These are phyloP conservation scores for Cyclotella baltica DNA, from an alignment of 108 stramenopile species.

Conservation along the genomic window DNA sequence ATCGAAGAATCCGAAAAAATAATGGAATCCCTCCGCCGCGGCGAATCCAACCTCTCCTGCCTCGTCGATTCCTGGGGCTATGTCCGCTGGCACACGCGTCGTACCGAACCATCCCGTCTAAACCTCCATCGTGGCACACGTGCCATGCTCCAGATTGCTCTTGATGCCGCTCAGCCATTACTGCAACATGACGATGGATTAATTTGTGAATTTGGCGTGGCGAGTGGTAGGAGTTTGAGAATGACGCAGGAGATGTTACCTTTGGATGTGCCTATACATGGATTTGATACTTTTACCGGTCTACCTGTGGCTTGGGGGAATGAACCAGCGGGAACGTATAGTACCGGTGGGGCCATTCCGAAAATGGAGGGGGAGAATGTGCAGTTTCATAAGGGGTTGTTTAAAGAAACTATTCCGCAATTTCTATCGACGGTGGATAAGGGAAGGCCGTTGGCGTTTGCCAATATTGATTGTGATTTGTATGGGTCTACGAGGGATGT, in stretches of 20 bases:
- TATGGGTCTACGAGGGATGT: constrained; percentile 81
- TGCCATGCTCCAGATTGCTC: constrained; percentile 82
- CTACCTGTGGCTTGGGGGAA: constrained; percentile 86
- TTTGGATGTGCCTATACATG: constrained; percentile 69
- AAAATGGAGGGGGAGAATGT: constrained; percentile 68
- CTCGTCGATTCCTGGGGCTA: constrained; percentile 91
- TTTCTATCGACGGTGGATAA: constrained; percentile 68
- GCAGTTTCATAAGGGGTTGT: constrained; percentile 80
- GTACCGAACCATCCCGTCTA: constrained; percentile 43
- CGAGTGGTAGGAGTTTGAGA: constrained; percentile 73
- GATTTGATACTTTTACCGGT: constrained; percentile 93
- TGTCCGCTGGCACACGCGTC: constrained; percentile 87
- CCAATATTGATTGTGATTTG: constrained; percentile 90
- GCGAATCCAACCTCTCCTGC: constrained; percentile 68
- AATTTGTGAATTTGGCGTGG: constrained; percentile 91
- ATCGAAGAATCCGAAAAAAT: constrained; percentile 74
- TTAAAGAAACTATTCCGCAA: constrained; percentile 75
- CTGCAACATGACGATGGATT: constrained; percentile 71
- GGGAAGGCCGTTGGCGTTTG: constrained; percentile 73
- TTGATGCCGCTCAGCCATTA: constrained; percentile 80
- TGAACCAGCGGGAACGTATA: constrained; percentile 80
- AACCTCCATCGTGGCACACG: constrained; percentile 86
- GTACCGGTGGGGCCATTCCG: constrained; percentile 80
- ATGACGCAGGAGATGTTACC: constrained; percentile 89
- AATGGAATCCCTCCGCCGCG: constrained; percentile 70